These are phyloP conservation scores for Komagataella kurtzmanii DNA, from an alignment of 805 yeast genomes.

Conservation along the genomic window DNA sequence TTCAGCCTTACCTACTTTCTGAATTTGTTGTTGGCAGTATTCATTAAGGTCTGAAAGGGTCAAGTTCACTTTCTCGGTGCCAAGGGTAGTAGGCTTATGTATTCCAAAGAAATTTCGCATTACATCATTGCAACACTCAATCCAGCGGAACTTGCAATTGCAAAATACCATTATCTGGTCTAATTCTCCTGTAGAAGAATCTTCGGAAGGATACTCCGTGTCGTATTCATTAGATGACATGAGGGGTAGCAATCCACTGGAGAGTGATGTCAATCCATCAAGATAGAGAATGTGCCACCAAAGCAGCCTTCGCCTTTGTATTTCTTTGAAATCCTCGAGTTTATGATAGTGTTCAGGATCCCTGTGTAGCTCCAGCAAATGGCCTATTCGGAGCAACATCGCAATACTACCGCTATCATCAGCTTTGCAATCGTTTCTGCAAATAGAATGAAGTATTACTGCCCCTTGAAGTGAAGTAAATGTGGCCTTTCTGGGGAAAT, in stretches of 20 bases:
- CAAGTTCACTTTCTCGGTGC: too few relatives aligned
- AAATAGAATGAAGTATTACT: constrained; percentile 31
- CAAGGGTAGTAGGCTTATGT: too few relatives aligned
- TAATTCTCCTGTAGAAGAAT: constrained; percentile 17
- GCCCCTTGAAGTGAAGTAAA: constrained; percentile 24
- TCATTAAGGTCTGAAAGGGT: too few relatives aligned
- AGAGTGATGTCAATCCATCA: constrained; percentile 43
- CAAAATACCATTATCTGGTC: constrained; percentile 33
- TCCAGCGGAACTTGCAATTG: constrained; percentile 38
- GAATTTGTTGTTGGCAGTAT: too few relatives aligned
- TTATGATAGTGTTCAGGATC: constrained; percentile 45
- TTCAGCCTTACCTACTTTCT: too few relatives aligned
- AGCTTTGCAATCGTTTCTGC: constrained; percentile 44
- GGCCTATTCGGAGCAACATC: constrained; percentile 40
- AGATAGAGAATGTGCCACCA: constrained; percentile 59
- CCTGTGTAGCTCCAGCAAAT: constrained; percentile 39
- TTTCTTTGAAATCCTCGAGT: constrained; percentile 10
- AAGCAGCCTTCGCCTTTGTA: constrained; percentile 36
- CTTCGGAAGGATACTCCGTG: constrained; percentile 2
- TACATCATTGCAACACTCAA: constrained; percentile 9
- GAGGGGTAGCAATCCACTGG: constrained; percentile 40
- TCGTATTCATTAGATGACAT: constrained; percentile 33
- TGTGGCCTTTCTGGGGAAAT: too few relatives aligned
- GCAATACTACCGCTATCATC: constrained; percentile 39
- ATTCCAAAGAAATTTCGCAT: constrained; percentile 3